Conservation (phyloP, 2,329 filamentous ascomycete species). For the Neofusicoccum umdonicola region DNA sequence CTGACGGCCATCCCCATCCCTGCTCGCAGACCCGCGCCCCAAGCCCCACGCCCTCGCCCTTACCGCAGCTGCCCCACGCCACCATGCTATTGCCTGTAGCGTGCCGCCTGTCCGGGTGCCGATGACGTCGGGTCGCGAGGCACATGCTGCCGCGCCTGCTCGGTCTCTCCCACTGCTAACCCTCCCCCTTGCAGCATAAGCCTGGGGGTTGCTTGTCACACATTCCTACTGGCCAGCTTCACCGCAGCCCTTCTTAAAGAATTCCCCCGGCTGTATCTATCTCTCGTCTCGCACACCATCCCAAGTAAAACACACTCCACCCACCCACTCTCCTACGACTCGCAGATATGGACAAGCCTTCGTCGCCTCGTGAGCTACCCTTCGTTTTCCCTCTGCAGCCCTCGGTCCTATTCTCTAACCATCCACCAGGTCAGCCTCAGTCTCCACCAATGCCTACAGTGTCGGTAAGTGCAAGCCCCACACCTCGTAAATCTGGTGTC, state of each 20-base stretch:
- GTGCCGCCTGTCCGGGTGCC: not conserved
- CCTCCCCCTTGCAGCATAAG: not conserved
- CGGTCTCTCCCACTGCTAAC: not conserved
- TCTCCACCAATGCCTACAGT: not conserved
- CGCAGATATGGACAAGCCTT: not conserved
- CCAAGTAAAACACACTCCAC: not conserved
- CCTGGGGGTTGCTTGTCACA: not conserved
- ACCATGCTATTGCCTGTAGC: not conserved
- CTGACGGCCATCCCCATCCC: not conserved
- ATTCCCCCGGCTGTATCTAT: not conserved
- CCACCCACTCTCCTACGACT: not conserved
- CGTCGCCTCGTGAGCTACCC: not conserved
- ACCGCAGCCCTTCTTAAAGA: not conserved
- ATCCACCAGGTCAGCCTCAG: not conserved
- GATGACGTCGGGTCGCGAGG: not conserved
- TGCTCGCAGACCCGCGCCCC: not conserved
- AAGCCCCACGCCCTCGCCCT: not conserved
- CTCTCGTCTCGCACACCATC: not conserved
- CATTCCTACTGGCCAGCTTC: not conserved
- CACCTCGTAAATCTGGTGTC: not conserved
- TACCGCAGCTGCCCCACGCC: not conserved
- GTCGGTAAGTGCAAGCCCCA: not conserved
- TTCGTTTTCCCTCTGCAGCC: not conserved
- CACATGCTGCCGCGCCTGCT: not conserved
- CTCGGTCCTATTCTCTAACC: not conserved